A percentile compares a stretch with the other conserved stretches of the same genome.
Evolutionary conservation across 164 flowering plant species (phyloP).

Genomic region (Pachysandra terminalis): DNA sequence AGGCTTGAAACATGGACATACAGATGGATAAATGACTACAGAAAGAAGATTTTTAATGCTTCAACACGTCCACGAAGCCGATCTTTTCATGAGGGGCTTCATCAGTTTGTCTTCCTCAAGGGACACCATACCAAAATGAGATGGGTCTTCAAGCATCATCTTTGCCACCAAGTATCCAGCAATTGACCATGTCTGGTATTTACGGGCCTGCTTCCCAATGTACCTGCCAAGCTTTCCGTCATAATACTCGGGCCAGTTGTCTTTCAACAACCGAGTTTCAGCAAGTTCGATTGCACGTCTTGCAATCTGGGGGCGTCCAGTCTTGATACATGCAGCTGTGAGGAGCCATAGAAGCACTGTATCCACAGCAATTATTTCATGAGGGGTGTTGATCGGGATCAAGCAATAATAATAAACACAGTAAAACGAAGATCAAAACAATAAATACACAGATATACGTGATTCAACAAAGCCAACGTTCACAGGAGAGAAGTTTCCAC

Average conservation of each 20-base stretch:
- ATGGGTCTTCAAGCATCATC: conserved; percentile 69
- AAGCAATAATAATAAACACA: too few relatives aligned
- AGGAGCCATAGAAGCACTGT: conserved; percentile 60
- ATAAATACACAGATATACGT: too few relatives aligned
- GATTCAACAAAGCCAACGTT: too few relatives aligned
- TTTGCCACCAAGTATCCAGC: conserved; percentile 63
- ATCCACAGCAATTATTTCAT: conserved; percentile 6
- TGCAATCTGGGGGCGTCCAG: conserved; percentile 53
- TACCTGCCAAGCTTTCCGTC: conserved; percentile 55
- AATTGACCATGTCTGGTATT: conserved; percentile 60
- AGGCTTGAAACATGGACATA: background rate
- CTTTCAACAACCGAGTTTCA: conserved; percentile 43
- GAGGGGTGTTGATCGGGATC: too few relatives aligned
- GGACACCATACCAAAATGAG: conserved; percentile 52
- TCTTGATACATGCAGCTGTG: conserved; percentile 58
- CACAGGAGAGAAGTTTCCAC: too few relatives aligned
- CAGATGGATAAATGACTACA: background rate
- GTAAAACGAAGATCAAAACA: too few relatives aligned
- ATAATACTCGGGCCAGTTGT: conserved; percentile 62
- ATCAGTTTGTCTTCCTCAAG: conserved; percentile 53
- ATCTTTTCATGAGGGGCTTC: conserved; percentile 47
- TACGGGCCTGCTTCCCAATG: conserved; percentile 58
- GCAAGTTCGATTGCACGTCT: conserved; percentile 51
- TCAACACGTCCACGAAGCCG: conserved; percentile 43
- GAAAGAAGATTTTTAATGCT: background rate